A percentile compares a stretch with the other conserved stretches of the same genome.
Evolutionary conservation across 352 stramenopile species (phyloP).

Genomic region (Globisporangium emineosum): DNA sequence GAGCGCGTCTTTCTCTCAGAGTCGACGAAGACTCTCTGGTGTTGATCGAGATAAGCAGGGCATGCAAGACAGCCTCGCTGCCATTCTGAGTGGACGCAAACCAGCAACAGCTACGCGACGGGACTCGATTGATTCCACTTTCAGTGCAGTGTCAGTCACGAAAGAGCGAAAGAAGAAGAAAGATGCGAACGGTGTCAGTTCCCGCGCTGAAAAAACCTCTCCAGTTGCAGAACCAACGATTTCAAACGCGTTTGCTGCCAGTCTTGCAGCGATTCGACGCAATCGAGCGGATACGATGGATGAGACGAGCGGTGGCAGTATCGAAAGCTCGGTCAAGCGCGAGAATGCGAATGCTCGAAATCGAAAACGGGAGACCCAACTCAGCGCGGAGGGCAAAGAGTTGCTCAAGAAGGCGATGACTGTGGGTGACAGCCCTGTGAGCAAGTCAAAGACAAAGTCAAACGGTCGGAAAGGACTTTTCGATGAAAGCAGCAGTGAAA

Average conservation of each 20-base stretch:
- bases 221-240: slow-evolving; percentile 30
- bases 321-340: slow-evolving; percentile 18
- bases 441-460: slow-evolving; percentile 24
- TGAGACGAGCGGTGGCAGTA: slow-evolving; percentile 25
- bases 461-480: slow-evolving; percentile 67
- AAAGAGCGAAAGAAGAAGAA: slow-evolving; percentile 25
- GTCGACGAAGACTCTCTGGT: slow-evolving; percentile 32
- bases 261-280: slow-evolving; percentile 66
- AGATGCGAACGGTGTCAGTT: slow-evolving; percentile 1
- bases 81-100: slow-evolving; percentile 55
- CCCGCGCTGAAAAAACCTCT: neutral
- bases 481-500: slow-evolving; percentile 68
- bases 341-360: slow-evolving; percentile 30
- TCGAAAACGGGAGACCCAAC: slow-evolving; percentile 64
- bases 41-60: slow-evolving; percentile 38
- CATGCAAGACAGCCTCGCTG: slow-evolving; percentile 56
- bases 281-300: slow-evolving; percentile 68
- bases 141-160: slow-evolving; percentile 27
- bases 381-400: slow-evolving; percentile 77
- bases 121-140: slow-evolving; percentile 57
- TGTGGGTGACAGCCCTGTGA: slow-evolving; percentile 18
- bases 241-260: slow-evolving; percentile 69
- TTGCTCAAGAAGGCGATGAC: slow-evolving; percentile 67
- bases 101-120: slow-evolving; percentile 22
- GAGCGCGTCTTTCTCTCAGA: slow-evolving; percentile 47